Conservation (phyloP, 2,329 filamentous ascomycete species). For the Pseudopyricularia javanii region DNA sequence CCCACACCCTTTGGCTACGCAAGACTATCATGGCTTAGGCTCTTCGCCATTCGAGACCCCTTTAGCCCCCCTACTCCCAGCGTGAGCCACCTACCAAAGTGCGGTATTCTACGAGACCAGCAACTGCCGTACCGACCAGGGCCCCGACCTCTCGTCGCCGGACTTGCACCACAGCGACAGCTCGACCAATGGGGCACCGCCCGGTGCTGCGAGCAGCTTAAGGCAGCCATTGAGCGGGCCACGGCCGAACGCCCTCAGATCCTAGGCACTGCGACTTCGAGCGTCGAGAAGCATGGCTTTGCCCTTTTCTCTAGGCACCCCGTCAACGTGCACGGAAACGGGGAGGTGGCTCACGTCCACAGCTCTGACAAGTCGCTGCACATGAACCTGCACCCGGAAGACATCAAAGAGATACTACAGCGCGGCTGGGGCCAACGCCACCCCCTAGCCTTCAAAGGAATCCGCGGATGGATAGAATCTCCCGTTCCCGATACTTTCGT, state of each 20-base stretch:
- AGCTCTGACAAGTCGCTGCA: conserved; percentile 67
- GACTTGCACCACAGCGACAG: conserved; percentile 75
- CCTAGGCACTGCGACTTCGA: conserved; percentile 54
- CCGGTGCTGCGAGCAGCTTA: conserved; percentile 42
- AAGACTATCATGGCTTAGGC: conserved; percentile 57
- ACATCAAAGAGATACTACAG: conserved; percentile 58
- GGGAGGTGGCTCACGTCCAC: conserved; percentile 77
- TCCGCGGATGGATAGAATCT: conserved; percentile 42
- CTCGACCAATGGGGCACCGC: conserved; percentile 50
- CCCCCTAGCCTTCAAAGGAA: conserved; percentile 46
- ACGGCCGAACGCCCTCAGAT: conserved; percentile 27
- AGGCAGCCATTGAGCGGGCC: conserved; percentile 38
- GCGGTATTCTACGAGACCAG: conserved; percentile 41
- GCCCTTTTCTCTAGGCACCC: conserved; percentile 59
- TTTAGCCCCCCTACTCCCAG: conserved; percentile 44
- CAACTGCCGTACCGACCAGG: conserved; percentile 50
- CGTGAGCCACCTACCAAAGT: conserved; percentile 34
- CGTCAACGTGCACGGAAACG: conserved; percentile 58
- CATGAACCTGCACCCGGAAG: conserved; percentile 66
- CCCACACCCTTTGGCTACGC: conserved; percentile 62
- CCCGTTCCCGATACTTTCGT: conserved; percentile 66
- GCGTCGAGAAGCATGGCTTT: conserved; percentile 71
- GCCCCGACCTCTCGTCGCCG: conserved; percentile 53
- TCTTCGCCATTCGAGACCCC: conserved; percentile 62
- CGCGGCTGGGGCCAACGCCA: conserved; percentile 70